Base-by-base conservation (phyloP, 495 filamentous ascomycete species). In the Penicillium steckii region DNA sequence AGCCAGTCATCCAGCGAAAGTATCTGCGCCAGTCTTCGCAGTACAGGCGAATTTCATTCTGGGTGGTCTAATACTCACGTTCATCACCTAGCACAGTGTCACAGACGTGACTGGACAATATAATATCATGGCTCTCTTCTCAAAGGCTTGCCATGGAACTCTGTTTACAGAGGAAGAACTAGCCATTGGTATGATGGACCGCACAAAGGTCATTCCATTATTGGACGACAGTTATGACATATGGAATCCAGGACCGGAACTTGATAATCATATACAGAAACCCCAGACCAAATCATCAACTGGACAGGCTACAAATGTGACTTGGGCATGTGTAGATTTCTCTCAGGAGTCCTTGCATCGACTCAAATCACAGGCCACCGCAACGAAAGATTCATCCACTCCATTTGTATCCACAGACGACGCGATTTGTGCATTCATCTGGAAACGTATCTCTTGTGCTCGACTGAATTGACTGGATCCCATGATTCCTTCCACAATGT, bases 41-140 rank as follows among this genome's bases (percentile, higher is more conserved):
- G 35, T 85, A 10, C 80, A 84, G 63, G 74, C 69, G 0, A 84
- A 64, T 53, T 79, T 80, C 61, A 74, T 85, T 44, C 43, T 46
- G 15, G 77, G 70, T 19, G 80, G 80, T 1, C 50, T 85, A 7
- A 51, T 72, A 12, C 65, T 85, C 25, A 77, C 73, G 1, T 55
- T 81, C 46, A 56, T 67, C 29, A 68, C 59, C 12, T 68, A 81
- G 26, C 82, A 85, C 51, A 63, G 73, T 27, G 51, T 64, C 13
- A 79, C 81, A 73, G 81, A 84, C 53, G 73, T 77, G 66, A 76
- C 66, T 3, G 81, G 82, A 6, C 79, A 80, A 58, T 74, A 61
- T 8, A 65, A 72, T 7, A 58, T 82, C 21, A 79, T 82, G 19
- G n/a, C 61, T 21, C 67, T 80, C 10, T 53, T 85, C 24, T 70